phyloP scores from a whole-genome alignment of 2,329 filamentous ascomycete genomes.

The Coniochaeta pulveracea region DNA sequence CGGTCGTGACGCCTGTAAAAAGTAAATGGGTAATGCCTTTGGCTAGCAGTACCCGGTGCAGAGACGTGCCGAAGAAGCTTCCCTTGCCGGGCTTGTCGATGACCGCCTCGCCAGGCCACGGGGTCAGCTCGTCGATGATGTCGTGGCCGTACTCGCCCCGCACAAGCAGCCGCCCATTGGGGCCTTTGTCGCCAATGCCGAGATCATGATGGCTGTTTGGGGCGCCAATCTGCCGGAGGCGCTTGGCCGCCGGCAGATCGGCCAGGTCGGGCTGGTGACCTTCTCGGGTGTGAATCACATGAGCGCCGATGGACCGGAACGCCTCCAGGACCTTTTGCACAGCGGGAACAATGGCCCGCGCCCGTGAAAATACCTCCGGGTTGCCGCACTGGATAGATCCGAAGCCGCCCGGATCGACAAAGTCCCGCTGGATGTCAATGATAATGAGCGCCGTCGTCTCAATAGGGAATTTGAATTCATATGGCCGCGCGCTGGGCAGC shows the following conservation, averaged over 20 bases:
- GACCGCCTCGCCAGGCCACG: slow-evolving; percentile 37
- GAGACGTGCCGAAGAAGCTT: slow-evolving; percentile 43
- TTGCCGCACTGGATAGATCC: slow-evolving; percentile 34
- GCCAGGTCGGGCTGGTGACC: slow-evolving; percentile 39
- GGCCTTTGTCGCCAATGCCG: slow-evolving; percentile 38
- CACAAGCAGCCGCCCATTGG: slow-evolving; percentile 39
- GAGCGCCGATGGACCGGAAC: slow-evolving; percentile 26
- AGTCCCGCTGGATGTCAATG: slow-evolving; percentile 46
- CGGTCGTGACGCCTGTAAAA: slow-evolving; percentile 42
- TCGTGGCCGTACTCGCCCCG: slow-evolving; percentile 43
- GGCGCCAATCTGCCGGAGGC: slow-evolving; percentile 32
- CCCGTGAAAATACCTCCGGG: slow-evolving; percentile 19
- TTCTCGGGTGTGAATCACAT: slow-evolving; percentile 38
- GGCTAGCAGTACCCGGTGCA: slow-evolving; percentile 37
- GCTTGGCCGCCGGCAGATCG: slow-evolving; percentile 39
- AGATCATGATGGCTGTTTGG: slow-evolving; percentile 24
- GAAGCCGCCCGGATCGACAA: slow-evolving; percentile 33
- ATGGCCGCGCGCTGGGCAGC: slow-evolving; percentile 13
- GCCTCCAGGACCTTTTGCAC: slow-evolving; percentile 25
- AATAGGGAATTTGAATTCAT: slow-evolving; percentile 22
- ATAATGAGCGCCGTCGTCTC: slow-evolving; percentile 36
- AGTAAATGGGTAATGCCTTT: slow-evolving; percentile 42
- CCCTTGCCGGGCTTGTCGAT: slow-evolving; percentile 50
- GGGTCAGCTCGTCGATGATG: slow-evolving; percentile 39
- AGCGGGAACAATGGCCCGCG: slow-evolving; percentile 29